phyloP scores from a whole-genome alignment of 1,139 yeast genomes.

The Pichia sorboxylosa region DNA sequence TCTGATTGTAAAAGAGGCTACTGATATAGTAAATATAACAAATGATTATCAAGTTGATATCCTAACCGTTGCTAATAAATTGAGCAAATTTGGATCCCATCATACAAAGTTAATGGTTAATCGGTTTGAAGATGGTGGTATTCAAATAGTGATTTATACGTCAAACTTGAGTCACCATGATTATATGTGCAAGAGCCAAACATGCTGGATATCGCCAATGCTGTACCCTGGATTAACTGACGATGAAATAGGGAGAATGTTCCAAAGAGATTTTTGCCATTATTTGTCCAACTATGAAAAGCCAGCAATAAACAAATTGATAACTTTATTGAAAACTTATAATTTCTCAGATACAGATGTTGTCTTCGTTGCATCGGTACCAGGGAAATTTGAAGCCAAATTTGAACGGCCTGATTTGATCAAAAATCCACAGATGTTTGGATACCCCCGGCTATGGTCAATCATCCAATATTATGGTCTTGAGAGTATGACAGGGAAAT shows the following conservation, averaged over 20 bases:
- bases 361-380: slow-evolving; percentile 47
- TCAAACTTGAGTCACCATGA: slow-evolving; percentile 47
- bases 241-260: slow-evolving; percentile 18
- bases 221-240: slow-evolving; percentile 15
- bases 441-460: slow-evolving; percentile 40
- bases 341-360: slow-evolving; percentile 39
- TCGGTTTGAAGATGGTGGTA: slow-evolving; percentile 31
- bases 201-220: slow-evolving; percentile 51
- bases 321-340: slow-evolving; percentile 23
- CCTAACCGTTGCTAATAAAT: slow-evolving; percentile 15
- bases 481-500: slow-evolving; percentile 26
- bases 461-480: slow-evolving; percentile 28
- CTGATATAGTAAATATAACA: no score
- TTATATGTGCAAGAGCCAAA: slow-evolving; percentile 47
- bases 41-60: no score
- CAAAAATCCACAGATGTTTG: slow-evolving; percentile 33
- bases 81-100: slow-evolving; percentile 34
- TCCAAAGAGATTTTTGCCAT: slow-evolving; percentile 31
- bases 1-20: no score
- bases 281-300: slow-evolving; percentile 36
- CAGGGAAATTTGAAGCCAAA: slow-evolving; percentile 32
- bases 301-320: slow-evolving; percentile 22
- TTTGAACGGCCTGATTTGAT: no score
- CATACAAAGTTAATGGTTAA: slow-evolving; percentile 62
- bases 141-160: slow-evolving; percentile 48